These are phyloP conservation scores for Pseudognaphalium luteoalbum DNA, from an alignment of 129 eudicot genomes.

Conservation along the genomic window DNA sequence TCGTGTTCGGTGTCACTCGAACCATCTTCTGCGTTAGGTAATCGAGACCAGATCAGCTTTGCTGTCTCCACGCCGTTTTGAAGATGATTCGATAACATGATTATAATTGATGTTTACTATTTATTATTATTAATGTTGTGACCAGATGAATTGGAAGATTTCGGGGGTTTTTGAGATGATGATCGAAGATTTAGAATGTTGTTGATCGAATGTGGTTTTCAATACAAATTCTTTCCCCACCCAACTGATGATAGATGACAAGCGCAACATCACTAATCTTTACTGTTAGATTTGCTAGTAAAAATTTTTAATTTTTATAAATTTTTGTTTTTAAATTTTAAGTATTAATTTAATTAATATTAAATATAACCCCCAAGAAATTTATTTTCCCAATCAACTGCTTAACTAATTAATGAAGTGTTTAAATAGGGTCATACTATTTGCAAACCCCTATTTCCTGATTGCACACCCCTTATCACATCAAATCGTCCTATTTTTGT, in stretches of 20 bases:
- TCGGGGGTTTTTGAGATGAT: not conserved
- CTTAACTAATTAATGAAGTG: no score
- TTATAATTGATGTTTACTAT: not conserved
- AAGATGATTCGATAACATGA: conserved; percentile 73
- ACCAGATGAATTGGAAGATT: not conserved
- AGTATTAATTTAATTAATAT: no score
- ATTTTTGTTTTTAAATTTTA: no score
- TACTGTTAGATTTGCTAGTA: not conserved
- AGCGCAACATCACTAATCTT: not conserved
- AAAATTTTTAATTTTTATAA: no score
- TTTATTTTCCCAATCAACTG: no score
- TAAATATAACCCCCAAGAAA: no score
- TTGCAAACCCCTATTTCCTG: no score
- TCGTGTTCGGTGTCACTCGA: conserved; percentile 31
- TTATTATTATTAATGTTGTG: not conserved
- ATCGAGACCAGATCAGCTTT: conserved; percentile 75
- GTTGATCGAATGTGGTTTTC: not conserved
- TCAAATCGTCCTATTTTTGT: no score
- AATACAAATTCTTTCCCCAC: not conserved
- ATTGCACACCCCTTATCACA: no score
- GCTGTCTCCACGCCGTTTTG: conserved; percentile 91
- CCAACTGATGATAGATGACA: not conserved
- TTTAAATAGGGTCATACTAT: no score
- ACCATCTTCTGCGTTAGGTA: conserved; percentile 71
- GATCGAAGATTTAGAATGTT: not conserved